These are phyloP conservation scores for Epichloe baconii DNA, from an alignment of 2,329 filamentous ascomycete species.

Conservation along the genomic window DNA sequence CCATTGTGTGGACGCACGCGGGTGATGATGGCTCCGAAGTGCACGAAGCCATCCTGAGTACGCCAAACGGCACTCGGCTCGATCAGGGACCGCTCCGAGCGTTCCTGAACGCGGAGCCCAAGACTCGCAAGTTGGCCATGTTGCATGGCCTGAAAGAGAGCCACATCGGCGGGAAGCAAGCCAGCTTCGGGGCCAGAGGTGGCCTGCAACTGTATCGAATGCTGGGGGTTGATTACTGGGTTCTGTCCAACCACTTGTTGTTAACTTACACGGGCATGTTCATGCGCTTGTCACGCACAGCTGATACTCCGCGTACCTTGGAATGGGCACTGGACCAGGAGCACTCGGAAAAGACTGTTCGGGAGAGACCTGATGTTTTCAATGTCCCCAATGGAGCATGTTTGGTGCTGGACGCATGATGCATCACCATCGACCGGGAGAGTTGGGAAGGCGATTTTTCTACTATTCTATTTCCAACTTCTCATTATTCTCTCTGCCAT, in stretches of 20 bases:
- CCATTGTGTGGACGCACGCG: slow-evolving; percentile 7
- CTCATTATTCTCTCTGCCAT: not conserved
- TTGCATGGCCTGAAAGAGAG: slow-evolving; percentile 7
- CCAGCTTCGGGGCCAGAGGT: slow-evolving; percentile 4
- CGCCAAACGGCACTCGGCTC: slow-evolving; percentile 5
- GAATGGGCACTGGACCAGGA: slow-evolving; percentile 8
- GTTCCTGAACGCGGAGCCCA: slow-evolving; percentile 4
- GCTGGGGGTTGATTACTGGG: slow-evolving; percentile 6
- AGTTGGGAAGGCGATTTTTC: not conserved
- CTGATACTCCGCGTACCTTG: slow-evolving; percentile 4
- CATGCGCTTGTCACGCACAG: slow-evolving; percentile 6
- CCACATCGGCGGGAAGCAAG: slow-evolving; percentile 6
- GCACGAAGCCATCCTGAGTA: slow-evolving; percentile 5
- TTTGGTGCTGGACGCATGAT: slow-evolving; percentile 5
- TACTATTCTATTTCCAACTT: not conserved
- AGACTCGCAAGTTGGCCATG: slow-evolving; percentile 6
- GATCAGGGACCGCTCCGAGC: slow-evolving; percentile 4
- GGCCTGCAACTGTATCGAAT: slow-evolving; percentile 5
- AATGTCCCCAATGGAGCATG: slow-evolving; percentile 5
- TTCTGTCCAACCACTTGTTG: slow-evolving; percentile 3
- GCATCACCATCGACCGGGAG: not conserved
- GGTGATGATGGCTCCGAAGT: slow-evolving; percentile 1
- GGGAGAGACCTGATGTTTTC: not conserved
- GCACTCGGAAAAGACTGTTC: not conserved
- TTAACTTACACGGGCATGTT: slow-evolving; percentile 6